Evolutionary conservation across 352 stramenopile genomes (phyloP).

Genomic region (Thalassiosira pacifica): DNA sequence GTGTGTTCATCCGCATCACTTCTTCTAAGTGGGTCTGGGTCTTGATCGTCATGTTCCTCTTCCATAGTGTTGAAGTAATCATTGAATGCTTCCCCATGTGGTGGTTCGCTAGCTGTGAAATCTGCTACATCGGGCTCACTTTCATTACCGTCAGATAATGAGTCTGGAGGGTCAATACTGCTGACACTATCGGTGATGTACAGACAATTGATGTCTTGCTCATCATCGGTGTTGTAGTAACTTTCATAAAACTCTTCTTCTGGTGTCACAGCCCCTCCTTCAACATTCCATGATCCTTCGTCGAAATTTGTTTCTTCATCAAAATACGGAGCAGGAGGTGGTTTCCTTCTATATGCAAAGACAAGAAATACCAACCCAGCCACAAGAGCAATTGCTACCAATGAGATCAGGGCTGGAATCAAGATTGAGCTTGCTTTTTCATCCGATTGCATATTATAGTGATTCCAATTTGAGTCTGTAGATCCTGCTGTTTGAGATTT

Average conservation of each 20-base stretch:
- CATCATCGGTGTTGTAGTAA: neutral
- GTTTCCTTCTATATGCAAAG: neutral
- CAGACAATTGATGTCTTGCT: too few species aligned
- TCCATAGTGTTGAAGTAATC: too few species aligned
- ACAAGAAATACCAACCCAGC: neutral
- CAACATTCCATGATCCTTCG: neutral
- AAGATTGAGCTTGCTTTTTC: neutral
- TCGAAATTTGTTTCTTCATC: neutral
- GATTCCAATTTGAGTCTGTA: neutral
- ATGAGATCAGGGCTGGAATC: neutral
- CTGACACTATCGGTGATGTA: too few species aligned
- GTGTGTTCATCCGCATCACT: too few species aligned
- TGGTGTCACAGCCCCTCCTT: too few species aligned
- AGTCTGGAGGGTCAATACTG: neutral
- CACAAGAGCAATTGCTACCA: neutral
- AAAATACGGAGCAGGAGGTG: neutral
- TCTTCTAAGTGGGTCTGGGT: too few species aligned
- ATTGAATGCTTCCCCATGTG: too few species aligned
- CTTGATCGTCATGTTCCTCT: too few species aligned
- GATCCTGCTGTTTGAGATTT: neutral
- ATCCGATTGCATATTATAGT: neutral
- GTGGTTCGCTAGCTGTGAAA: too few species aligned
- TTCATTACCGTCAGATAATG: neutral
- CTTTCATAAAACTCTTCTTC: too few species aligned
- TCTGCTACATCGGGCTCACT: neutral